These are phyloP conservation scores for Alternaria ethzedia DNA, from an alignment of 2,329 filamentous ascomycete genomes.

Conservation along the genomic window DNA sequence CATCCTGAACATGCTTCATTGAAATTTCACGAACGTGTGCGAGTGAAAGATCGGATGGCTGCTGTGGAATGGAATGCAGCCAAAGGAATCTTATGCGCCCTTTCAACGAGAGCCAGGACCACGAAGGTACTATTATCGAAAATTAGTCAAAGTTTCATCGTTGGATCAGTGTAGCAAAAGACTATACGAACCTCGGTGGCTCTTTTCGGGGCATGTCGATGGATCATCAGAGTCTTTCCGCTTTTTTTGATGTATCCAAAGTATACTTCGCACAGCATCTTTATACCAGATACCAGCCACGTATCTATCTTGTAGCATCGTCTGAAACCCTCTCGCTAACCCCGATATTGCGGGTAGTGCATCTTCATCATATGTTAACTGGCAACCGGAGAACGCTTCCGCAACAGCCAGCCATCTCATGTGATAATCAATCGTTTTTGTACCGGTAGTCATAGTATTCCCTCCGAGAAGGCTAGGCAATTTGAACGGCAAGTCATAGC, in stretches of 20 bases:
- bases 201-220: too few species aligned
- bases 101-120: neutral
- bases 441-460: fast-evolving
- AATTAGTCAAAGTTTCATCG: too few species aligned
- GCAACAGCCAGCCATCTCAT: neutral
- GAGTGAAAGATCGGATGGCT: fast-evolving
- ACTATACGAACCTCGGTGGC: too few species aligned
- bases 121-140: neutral
- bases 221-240: too few species aligned
- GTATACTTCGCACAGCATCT: neutral
- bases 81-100: fast-evolving
- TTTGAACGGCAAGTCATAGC: neutral
- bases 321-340: neutral
- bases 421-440: neutral
- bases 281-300: neutral
- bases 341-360: neutral
- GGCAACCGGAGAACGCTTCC: neutral
- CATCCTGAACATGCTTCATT: neutral
- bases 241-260: neutral
- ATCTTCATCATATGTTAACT: neutral
- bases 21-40: fast-evolving
- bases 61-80: fast-evolving
- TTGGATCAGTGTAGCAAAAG: too few species aligned
- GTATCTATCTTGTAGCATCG: neutral
- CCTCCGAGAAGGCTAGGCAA: neutral